These are phyloP conservation scores for Cryptococcus maquisensis DNA, from an alignment of 1,284 basidiomycete species.

Conservation along the genomic window DNA sequence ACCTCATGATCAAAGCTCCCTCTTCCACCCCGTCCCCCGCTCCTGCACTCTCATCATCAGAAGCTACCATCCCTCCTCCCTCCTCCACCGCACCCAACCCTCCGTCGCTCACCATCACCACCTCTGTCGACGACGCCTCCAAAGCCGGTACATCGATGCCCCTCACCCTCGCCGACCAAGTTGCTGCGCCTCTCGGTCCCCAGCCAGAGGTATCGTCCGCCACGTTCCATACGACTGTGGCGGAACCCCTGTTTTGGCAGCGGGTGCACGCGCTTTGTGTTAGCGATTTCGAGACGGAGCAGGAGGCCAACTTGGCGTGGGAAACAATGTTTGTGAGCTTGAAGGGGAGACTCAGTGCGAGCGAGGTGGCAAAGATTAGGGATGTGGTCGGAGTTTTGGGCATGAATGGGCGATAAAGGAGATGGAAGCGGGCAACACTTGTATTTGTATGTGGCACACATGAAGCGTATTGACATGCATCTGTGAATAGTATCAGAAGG, in stretches of 20 bases:
- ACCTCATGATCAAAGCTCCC: slow-evolving; percentile 73
- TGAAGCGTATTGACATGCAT: not conserved
- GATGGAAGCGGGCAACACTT: not conserved
- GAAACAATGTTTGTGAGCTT: slow-evolving; percentile 45
- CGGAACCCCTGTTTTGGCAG: slow-evolving; percentile 72
- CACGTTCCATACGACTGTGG: slow-evolving; percentile 62
- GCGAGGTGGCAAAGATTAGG: slow-evolving; percentile 49
- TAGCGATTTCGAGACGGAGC: slow-evolving; percentile 64
- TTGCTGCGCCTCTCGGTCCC: slow-evolving; percentile 28
- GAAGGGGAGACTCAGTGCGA: slow-evolving; percentile 44
- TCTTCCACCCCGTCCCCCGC: slow-evolving; percentile 8
- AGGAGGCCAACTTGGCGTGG: slow-evolving; percentile 53
- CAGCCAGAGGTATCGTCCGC: slow-evolving; percentile 36
- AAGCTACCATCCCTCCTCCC: slow-evolving; percentile 18
- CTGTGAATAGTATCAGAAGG: not conserved
- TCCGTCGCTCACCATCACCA: slow-evolving; percentile 50
- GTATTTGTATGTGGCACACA: not conserved
- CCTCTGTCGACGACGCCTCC: slow-evolving; percentile 48
- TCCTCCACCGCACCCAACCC: slow-evolving; percentile 32
- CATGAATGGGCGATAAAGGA: slow-evolving; percentile 22
- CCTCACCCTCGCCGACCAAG: slow-evolving; percentile 29
- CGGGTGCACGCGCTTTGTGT: slow-evolving; percentile 62
- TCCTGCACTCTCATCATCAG: slow-evolving; percentile 13
- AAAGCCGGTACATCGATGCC: slow-evolving; percentile 18
- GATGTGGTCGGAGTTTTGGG: slow-evolving; percentile 46